phyloP scores from a whole-genome alignment of 108 stramenopile species.

The Cyclotella choctawhatcheeana region DNA sequence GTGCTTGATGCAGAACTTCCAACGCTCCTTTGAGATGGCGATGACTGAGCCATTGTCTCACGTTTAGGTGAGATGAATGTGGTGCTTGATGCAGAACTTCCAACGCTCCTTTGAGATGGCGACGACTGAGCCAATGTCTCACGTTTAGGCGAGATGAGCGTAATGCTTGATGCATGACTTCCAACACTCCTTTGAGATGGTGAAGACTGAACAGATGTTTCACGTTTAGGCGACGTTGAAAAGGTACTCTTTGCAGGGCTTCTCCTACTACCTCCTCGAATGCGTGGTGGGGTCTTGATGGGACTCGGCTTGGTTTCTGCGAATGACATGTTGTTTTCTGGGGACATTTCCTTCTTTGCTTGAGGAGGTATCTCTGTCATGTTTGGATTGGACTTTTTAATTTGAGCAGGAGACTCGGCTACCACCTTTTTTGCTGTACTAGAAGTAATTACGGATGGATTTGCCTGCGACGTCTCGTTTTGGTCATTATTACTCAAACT shows the following conservation, averaged over 20 bases:
- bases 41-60: not conserved
- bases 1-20: not conserved
- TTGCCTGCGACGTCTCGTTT: not conserved
- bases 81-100: not conserved
- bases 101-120: not conserved
- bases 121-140: not conserved
- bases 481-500: not conserved
- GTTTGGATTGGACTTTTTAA: too few species aligned
- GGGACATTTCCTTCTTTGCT: not conserved
- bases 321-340: not conserved
- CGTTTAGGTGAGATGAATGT: not conserved
- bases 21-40: not conserved
- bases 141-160: not conserved
- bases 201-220: not conserved
- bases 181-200: not conserved
- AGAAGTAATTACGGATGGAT: not conserved
- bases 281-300: not conserved
- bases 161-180: not conserved
- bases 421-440: not conserved
- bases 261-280: too few species aligned
- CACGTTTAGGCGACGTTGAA: not conserved
- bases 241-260: too few species aligned
- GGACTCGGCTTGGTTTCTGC: not conserved
- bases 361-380: not conserved
- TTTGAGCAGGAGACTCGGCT: not conserved